A percentile compares a stretch with the other conserved stretches of the same genome.
Evolutionary conservation across 2,329 filamentous ascomycete genomes (phyloP).

Genomic region (Alternaria brassicae): DNA sequence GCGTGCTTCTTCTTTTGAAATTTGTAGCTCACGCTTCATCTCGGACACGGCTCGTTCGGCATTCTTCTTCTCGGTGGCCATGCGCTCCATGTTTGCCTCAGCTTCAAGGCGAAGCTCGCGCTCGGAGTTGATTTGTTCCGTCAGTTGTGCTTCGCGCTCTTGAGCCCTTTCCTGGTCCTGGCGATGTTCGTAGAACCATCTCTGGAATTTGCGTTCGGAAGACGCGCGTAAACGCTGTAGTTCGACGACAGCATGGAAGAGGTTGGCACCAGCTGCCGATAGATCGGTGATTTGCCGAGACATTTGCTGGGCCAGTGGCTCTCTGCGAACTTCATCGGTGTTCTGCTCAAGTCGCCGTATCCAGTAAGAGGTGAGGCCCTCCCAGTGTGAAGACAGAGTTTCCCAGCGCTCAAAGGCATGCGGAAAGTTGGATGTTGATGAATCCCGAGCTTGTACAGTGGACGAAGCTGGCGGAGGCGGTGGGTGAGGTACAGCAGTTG

Average conservation of each 20-base stretch:
- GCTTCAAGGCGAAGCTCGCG: constrained; percentile 72
- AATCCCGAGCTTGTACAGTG: constrained; percentile 43
- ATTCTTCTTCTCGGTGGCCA: constrained; percentile 72
- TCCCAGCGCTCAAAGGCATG: constrained; percentile 99
- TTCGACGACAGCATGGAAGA: constrained; percentile 97
- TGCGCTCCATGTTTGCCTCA: constrained; percentile 69
- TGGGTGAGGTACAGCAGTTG: constrained; percentile 35
- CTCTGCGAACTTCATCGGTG: constrained; percentile 79
- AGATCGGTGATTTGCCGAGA: constrained; percentile 94
- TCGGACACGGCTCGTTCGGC: constrained; percentile 82
- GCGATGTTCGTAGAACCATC: constrained; percentile 97
- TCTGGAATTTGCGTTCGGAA: constrained; percentile 95
- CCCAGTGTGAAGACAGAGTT: constrained; percentile 95
- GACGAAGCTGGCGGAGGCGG: constrained; percentile 35
- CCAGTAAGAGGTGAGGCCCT: constrained; percentile 97
- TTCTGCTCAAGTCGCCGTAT: constrained; percentile 92
- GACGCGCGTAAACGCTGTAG: constrained; percentile 91
- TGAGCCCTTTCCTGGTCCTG: constrained; percentile 84
- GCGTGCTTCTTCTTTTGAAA: constrained; percentile 94
- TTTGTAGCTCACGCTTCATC: constrained; percentile 90
- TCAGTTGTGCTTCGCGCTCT: constrained; percentile 80
- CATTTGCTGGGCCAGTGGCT: constrained; percentile 85
- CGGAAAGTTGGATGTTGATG: constrained; percentile 74
- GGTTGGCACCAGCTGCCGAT: constrained; percentile 94
- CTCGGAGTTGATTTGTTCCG: constrained; percentile 74